Base-by-base conservation (phyloP, 2,329 filamentous ascomycete species). In the Ramularia collo-cygni region DNA sequence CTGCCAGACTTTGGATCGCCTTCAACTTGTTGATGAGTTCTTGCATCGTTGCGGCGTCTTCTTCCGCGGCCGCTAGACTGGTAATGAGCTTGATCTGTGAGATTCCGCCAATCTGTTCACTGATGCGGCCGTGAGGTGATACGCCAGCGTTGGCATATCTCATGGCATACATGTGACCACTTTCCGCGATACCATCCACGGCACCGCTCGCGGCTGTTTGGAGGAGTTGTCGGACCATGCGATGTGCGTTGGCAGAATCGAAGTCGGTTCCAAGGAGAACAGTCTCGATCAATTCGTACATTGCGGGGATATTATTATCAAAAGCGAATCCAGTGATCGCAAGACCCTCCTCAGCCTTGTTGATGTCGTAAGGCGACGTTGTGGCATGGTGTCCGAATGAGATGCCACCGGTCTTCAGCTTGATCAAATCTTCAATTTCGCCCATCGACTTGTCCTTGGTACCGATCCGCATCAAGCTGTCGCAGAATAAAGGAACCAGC, bases 361-460 rank as follows among this genome's bases (percentile, higher is more conserved):
- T 72, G 39, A 85, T 78, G 50, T 90, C 77, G 1, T 74, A 74
- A 0, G 90, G 86, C 2, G 81, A 87, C 0, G 89, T 77, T 0
- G 83, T 80, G n/a, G 83, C 77, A 64, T 93, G 85, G 52, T 95
- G 89, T 1, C 83, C 81, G 12, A 93, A 80, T 2, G 81, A 85
- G 27, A 98, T 77, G 8, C 92, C 92, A 14, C 92, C 92, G 1
- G 92, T 96, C 68, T 93, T 94, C 19, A 96, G 74, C 63, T 96
- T 96, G 62, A 98, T 95, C 40, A 89, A 66, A 57, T 96, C 92
- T 63, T 98, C 92, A 37, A 96, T 76, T 62, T 95, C 81, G 62
- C 95, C 92, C 83, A 95, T 95, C 0, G 81, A 80, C 72, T 85
- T 85, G 44, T 81, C 77, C 53, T 83, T 84, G 2, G 90, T 98